These are phyloP conservation scores for Scutellaria minor DNA, from an alignment of 257 asterid species.

Conservation along the genomic window DNA sequence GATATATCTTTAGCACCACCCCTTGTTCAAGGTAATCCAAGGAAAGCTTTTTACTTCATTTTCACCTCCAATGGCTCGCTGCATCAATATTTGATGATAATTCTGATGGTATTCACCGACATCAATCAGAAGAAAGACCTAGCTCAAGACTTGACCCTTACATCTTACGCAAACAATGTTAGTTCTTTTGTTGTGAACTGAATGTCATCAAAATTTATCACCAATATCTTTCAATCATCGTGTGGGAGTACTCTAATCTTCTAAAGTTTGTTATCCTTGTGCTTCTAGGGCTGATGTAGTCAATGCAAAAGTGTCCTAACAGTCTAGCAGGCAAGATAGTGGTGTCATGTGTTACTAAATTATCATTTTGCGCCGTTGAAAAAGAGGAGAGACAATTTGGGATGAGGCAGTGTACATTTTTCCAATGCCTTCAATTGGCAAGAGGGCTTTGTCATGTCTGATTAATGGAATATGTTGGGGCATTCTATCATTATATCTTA, in stretches of 20 bases:
- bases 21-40: background rate
- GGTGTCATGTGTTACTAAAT: background rate
- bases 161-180: background rate
- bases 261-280: constrained; percentile 1
- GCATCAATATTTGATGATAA: constrained; percentile 1
- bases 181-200: background rate
- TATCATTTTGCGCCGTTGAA: background rate
- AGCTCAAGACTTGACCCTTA: background rate
- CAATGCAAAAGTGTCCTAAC: background rate
- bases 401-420: background rate
- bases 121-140: background rate
- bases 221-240: background rate
- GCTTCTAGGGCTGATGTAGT: background rate
- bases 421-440: no score
- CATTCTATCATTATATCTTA: no score
- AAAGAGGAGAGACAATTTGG: background rate
- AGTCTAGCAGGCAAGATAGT: background rate
- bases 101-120: background rate
- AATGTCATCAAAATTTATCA: background rate
- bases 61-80: constrained; percentile 11
- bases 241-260: background rate
- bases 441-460: no score
- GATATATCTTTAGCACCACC: background rate
- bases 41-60: constrained; percentile 19
- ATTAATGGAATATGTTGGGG: no score